Evolutionary conservation across 176 grass and related monocot genomes (phyloP), one percentile per base, ranked within the genome.

Genomic region (Canna indica): DNA sequence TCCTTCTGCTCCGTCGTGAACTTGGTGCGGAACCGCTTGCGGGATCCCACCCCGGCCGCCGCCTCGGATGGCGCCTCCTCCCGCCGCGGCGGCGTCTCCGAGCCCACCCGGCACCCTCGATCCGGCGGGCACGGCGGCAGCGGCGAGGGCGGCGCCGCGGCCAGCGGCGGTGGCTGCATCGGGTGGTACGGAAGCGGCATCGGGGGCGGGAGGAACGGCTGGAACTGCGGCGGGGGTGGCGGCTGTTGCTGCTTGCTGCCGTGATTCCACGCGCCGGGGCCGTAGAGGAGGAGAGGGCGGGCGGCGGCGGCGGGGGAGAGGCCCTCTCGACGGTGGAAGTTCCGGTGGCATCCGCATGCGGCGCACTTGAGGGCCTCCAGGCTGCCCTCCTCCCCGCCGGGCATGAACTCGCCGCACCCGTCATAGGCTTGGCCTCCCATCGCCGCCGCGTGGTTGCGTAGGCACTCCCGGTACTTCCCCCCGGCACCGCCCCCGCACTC

Each of bases 361-460:
- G 62, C 62, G 62, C 62, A 65, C 22, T 65, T 65, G 8, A 65
- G 62, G 33, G 62, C 62, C 62, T 65, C 50, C 50, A 54, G 22
- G 22, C 50, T 54, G 20, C 50, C 50, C 5, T 54, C 50, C 50
- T 54, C 50, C 3, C 81, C 61, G 41, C 64, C 79, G 3, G 82
- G 79, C 86, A 89, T 89, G 82, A 89, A 89, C 82, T 89, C 82
- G 26, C 86, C 83, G 61, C 82, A 89, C 27, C 86, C 86, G 34
- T 89, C 82, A 26, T 81, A 44, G 42, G 77, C 79, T 34, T 89
- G 86, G 12, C 86, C 82, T 4, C 86, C 86, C 30, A 78, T 11
- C 27, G 86, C 79, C 46, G 82, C 86, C 59, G 76, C 82, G 70
- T 89, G 86, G 86, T 89, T 89, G 50, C 50, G 50, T 16, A 54